Evolutionary conservation across 2,329 filamentous ascomycete genomes (phyloP).

Genomic region (Cadophora gregata): DNA sequence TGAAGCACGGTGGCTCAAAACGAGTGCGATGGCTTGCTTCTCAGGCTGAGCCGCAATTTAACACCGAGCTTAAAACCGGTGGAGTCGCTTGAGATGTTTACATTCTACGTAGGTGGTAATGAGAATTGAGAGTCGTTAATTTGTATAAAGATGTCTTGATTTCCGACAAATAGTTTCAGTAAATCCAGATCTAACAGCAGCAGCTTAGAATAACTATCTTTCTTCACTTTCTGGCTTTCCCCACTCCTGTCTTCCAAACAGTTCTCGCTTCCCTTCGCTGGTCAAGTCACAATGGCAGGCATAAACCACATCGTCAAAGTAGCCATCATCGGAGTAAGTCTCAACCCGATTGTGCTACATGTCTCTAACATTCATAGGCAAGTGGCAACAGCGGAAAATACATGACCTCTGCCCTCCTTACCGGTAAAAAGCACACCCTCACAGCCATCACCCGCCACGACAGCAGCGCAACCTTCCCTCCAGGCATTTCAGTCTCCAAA

Average conservation of each 20-base stretch:
- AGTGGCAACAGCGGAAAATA: slow-evolving; percentile 50
- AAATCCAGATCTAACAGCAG: no score
- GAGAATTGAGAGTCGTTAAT: not conserved
- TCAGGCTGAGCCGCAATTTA: not conserved
- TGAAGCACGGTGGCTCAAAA: not conserved
- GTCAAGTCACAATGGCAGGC: slow-evolving; percentile 11
- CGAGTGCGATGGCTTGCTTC: not conserved
- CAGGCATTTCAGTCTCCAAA: slow-evolving; percentile 49
- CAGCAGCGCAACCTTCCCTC: slow-evolving; percentile 47
- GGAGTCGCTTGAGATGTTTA: not conserved
- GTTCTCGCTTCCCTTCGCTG: not conserved
- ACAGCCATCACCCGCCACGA: slow-evolving; percentile 56
- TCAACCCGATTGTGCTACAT: not conserved
- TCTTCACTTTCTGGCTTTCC: not conserved
- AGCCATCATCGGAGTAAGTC: slow-evolving; percentile 55
- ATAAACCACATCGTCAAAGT: slow-evolving; percentile 51
- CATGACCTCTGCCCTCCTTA: slow-evolving; percentile 44
- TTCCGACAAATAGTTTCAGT: no score
- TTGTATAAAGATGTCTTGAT: not conserved
- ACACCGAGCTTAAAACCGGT: slow-evolving; percentile 3
- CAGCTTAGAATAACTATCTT: not conserved
- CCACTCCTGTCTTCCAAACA: not conserved
- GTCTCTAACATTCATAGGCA: slow-evolving; percentile 45
- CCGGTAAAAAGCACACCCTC: slow-evolving; percentile 52
- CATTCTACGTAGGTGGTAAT: not conserved